Evolutionary conservation across 495 filamentous ascomycete species (phyloP).

Genomic region (Rhypophila decipiens): DNA sequence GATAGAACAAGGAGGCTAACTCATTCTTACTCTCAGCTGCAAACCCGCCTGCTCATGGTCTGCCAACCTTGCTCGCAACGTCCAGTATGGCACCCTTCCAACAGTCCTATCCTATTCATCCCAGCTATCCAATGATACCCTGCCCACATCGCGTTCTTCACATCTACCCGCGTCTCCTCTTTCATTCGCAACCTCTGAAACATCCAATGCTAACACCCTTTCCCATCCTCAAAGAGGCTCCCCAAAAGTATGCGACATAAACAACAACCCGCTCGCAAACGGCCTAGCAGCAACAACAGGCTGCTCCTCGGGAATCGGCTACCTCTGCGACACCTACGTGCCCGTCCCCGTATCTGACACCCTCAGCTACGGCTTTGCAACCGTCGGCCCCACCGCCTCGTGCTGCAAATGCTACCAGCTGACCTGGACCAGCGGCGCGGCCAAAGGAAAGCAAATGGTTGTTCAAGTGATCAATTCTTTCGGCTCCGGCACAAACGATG

Average conservation of each 20-base stretch:
- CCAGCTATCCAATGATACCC: no score
- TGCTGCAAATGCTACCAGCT: slow-evolving; percentile 18
- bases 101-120: no score
- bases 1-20: not conserved
- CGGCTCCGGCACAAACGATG: not conserved
- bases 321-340: slow-evolving; percentile 7
- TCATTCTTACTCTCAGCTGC: slow-evolving; percentile 9
- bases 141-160: not conserved
- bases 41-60: slow-evolving; percentile 13
- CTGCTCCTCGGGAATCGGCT: slow-evolving; percentile 1
- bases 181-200: not conserved
- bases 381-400: slow-evolving; percentile 4
- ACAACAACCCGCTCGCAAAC: slow-evolving; percentile 8
- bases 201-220: not conserved
- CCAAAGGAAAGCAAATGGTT: slow-evolving; percentile 10
- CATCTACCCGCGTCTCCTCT: not conserved
- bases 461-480: slow-evolving; percentile 12
- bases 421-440: slow-evolving; percentile 10
- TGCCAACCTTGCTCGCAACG: slow-evolving; percentile 3
- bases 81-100: not conserved
- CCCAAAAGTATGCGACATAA: slow-evolving; percentile 10
- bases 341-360: slow-evolving; percentile 2
- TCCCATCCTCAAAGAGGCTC: slow-evolving; percentile 1
- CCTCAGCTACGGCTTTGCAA: slow-evolving; percentile 12
- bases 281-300: slow-evolving; percentile 3